Percentiles rank a stretch among this genome's conserved stretches.
phyloP scores from a whole-genome alignment of 2,329 filamentous ascomycete genomes.

The Didymella pomorum region DNA sequence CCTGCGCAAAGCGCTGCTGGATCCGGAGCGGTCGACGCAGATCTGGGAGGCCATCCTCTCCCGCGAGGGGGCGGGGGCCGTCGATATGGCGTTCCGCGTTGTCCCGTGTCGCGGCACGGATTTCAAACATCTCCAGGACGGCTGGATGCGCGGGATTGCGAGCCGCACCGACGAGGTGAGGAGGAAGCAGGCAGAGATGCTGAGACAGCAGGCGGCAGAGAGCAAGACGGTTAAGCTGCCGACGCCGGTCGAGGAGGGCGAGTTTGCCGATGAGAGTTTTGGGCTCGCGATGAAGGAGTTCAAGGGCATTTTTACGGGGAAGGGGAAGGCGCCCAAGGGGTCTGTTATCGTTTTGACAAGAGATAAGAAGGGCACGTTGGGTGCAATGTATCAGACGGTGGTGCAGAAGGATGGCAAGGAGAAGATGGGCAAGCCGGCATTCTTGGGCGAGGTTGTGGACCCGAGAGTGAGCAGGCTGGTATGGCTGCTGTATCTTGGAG shows the following conservation, averaged over 20 bases:
- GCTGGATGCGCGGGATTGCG: constrained; percentile 85
- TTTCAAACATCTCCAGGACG: constrained; percentile 90
- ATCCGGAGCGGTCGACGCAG: constrained; percentile 72
- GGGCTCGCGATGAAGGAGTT: constrained; percentile 78
- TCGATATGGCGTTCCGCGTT: constrained; percentile 82
- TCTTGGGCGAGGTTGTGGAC: constrained; percentile 76
- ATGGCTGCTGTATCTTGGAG: constrained; percentile 90
- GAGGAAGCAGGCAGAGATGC: constrained; percentile 42
- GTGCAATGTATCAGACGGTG: constrained; percentile 47
- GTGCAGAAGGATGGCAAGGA: constrained; percentile 46
- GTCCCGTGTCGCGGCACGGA: constrained; percentile 93
- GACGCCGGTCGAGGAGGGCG: constrained; percentile 46
- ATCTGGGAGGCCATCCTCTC: constrained; percentile 76
- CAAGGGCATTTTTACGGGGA: constrained; percentile 80
- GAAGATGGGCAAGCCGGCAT: constrained; percentile 57
- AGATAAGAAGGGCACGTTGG: constrained; percentile 67
- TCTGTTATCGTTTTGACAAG: constrained; percentile 78
- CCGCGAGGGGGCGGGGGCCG: constrained; percentile 59
- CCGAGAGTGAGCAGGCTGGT: constrained; percentile 81
- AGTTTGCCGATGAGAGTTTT: constrained; percentile 77
- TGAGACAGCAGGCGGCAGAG: constrained; percentile 56
- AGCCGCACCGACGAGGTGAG: constrained; percentile 68
- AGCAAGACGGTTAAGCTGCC: constrained; percentile 43
- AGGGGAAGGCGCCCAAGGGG: constrained; percentile 78
- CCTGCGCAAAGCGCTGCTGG: constrained; percentile 73